Base-by-base conservation (phyloP, 192 early-diverging fungal species). In the Coemansia erecta region DNA sequence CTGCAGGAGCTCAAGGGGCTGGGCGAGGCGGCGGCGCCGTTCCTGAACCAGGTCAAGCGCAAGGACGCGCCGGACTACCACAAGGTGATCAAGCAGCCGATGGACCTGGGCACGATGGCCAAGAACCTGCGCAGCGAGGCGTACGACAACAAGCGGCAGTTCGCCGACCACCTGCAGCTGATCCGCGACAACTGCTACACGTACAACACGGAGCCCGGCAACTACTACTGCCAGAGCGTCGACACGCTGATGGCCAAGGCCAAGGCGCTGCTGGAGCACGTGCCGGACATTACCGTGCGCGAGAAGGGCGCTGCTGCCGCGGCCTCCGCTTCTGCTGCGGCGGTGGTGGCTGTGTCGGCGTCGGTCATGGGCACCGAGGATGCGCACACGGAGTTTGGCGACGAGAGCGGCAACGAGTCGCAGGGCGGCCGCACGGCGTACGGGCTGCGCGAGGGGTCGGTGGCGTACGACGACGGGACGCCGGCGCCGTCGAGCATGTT, bases 31-130 rank as follows among this genome's bases (percentile, higher is more conserved):
- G 89, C 91, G 0, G 63, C 70, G 11, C 94, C 94, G 4, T 98
- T 98, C 65, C 72, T 95, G 21, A 85, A 83, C 44, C 91, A 90
- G 64, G 96, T 98, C 22, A 86, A 83, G 65, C 88, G 90, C 56
- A 85, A 90, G 45, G 94, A 97, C 42, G 94, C 89, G 1, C 96
- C 96, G 0, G 89, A 95, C 75, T 98, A 98, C 66, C 90, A 86
- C 72, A 87, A 92, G 47, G 92, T 99, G 48, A 94, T 99, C 62
- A 88, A 86, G 68, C 70, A 89, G 8, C 97, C 97, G 5, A 99
- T 99, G 97, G 97, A 99, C 81, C 80, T 99, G 31, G 86, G 85
- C 14, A 89, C 90, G 37, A 92, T 99, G 68, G 75, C 90, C 44
- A 92, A 90, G 66, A 95, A 97, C 59, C 77, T 99, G 55, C 87